Conservation (phyloP, 1,284 basidiomycete species). For the Tilletiaria anomala region DNA sequence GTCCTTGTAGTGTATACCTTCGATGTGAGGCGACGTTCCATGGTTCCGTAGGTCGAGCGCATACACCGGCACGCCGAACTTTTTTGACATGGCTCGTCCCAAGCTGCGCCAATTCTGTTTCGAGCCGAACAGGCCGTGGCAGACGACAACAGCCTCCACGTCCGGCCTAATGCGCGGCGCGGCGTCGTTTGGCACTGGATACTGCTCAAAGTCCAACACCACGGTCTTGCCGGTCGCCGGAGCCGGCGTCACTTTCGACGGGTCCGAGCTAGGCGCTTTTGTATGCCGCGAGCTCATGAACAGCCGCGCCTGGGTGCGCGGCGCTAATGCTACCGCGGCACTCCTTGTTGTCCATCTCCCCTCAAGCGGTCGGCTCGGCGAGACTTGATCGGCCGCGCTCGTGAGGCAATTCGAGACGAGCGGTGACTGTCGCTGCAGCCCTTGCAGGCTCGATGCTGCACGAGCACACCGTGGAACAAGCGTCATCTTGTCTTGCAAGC, state of each 20-base stretch:
- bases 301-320: too few species aligned
- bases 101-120: slow-evolving; percentile 66
- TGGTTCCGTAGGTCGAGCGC: slow-evolving; percentile 72
- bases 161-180: neutral
- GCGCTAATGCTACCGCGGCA: too few species aligned
- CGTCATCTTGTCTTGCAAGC: too few species aligned
- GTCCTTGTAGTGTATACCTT: slow-evolving; percentile 53
- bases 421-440: too few species aligned
- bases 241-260: slow-evolving; percentile 4
- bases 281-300: too few species aligned
- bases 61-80: slow-evolving; percentile 54
- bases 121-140: slow-evolving; percentile 50
- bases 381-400: too few species aligned
- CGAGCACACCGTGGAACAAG: too few species aligned
- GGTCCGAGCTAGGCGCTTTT: too few species aligned
- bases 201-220: slow-evolving; percentile 12
- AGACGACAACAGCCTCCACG: slow-evolving; percentile 41
- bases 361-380: too few species aligned
- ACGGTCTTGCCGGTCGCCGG: slow-evolving; percentile 12
- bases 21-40: slow-evolving; percentile 58
- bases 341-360: too few species aligned
- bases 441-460: too few species aligned
- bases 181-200: slow-evolving; percentile 5
- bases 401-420: too few species aligned
- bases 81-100: slow-evolving; percentile 51